Base-by-base conservation (phyloP, 225 moss, liverwort and hornwort genomes). In the Pseudisothecium myosuroides region DNA sequence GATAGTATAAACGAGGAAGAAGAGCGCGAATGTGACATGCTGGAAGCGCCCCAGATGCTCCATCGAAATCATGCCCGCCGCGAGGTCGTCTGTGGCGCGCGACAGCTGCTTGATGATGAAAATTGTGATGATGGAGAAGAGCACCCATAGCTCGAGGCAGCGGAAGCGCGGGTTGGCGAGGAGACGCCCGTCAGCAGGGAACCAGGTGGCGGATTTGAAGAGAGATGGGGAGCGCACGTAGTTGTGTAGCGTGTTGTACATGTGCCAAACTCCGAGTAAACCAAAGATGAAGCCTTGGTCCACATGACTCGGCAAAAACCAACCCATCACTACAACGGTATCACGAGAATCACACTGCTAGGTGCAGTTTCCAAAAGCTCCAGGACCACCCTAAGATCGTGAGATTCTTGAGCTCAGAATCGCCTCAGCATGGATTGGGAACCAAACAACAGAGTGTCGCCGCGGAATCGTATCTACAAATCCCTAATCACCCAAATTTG, bases 91-190 rank as follows among this genome's bases (percentile, higher is more conserved):
- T 5, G 90, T 84, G n/a, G 98, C 95, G 76, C 93, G 94, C 3
- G 98, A 98, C 14, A 98, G 92, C 78, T 98, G 98, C 88, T 94
- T 96, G 83, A 76, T 31, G 39, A 98, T 96, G 90, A 98, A 98
- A 17, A 93, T 84, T 3, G 64, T 58, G 41, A 98, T 92, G 80
- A 96, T 95, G 65, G 91, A 61, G 47, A 96, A 90, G 17, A 96
- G 94, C 31, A 93, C 91, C 96, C 96, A 98, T 13, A 98, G 95
- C 94, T 98, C 98, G 27, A 94, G 85, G 56, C 89, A 88, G 73
- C 92, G 89, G 49, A 94, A 88, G 23, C 66, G 83, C 32, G 63
- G 64, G 32, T 83, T 88, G 2, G 85, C 76, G 7, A 86, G 58
- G 71, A 82, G 8, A 37, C 84, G 90, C 24, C 89, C 86, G 4